Evolutionary conservation across 208 protist species (phyloP).

Genomic region (Acanthamoeba lenticulata): DNA sequence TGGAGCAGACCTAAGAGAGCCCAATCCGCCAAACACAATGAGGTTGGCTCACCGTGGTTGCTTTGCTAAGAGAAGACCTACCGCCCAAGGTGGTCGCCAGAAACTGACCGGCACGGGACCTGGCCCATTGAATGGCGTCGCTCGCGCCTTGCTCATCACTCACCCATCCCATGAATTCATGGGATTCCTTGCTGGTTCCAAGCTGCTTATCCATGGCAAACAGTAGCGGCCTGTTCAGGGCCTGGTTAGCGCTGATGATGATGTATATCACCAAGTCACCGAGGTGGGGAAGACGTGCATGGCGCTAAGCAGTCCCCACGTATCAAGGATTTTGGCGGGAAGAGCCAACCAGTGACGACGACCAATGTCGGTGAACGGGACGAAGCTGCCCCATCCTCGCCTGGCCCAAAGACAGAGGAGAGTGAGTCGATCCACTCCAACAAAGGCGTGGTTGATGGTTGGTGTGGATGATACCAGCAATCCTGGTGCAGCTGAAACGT

Average conservation of each 20-base stretch:
- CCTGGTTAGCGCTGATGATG: not conserved
- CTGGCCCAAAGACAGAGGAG: not conserved
- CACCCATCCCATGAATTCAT: not conserved
- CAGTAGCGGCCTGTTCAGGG: not conserved
- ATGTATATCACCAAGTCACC: not conserved
- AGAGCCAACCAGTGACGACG: not conserved
- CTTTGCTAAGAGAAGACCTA: not conserved
- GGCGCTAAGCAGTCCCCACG: not conserved
- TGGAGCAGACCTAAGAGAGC: not conserved
- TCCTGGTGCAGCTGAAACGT: not conserved
- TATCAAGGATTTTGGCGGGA: not conserved
- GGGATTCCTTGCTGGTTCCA: not conserved
- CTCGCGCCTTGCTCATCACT: not conserved
- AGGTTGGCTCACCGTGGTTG: not conserved
- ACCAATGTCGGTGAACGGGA: not conserved
- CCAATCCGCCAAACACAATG: not conserved
- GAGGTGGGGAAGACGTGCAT: not conserved
- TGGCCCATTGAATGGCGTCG: not conserved
- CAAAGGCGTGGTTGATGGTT: not conserved
- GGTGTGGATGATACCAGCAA: not conserved
- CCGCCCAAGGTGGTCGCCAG: not conserved
- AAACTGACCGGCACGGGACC: not conserved
- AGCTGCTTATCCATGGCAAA: not conserved
- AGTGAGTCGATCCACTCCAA: not conserved
- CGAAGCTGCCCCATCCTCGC: not conserved